These are phyloP conservation scores for Podospora comata DNA, from an alignment of 495 filamentous ascomycete genomes.

Conservation along the genomic window DNA sequence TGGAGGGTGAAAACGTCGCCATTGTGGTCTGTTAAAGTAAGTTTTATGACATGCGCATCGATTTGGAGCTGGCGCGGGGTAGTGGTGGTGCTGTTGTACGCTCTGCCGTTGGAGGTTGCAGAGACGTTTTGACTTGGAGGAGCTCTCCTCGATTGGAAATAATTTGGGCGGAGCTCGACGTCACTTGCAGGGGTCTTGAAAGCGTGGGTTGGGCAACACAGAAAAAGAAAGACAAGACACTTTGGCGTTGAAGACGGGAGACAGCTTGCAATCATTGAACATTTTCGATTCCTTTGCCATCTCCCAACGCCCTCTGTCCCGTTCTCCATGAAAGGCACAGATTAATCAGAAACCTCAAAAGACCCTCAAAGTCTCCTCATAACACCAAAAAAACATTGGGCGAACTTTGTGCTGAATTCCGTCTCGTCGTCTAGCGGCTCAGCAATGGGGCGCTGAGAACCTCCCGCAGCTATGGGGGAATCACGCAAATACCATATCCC, in stretches of 20 bases:
- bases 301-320: not conserved
- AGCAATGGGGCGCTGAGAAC: slow-evolving; percentile 20
- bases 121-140: not conserved
- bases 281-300: not conserved
- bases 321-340: not conserved
- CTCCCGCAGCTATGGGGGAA: slow-evolving; percentile 10
- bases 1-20: not conserved
- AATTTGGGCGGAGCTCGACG: slow-evolving; percentile 21
- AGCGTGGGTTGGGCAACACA: not conserved
- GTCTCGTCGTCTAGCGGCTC: slow-evolving; percentile 16
- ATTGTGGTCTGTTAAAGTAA: not conserved
- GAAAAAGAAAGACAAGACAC: not conserved
- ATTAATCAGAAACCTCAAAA: not conserved
- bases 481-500: slow-evolving; percentile 11
- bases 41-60: not conserved
- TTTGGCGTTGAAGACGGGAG: not conserved
- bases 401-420: slow-evolving; percentile 21
- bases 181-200: slow-evolving; percentile 22
- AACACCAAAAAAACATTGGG: not conserved
- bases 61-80: not conserved
- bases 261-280: not conserved
- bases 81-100: not conserved
- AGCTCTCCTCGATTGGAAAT: slow-evolving; percentile 14
- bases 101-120: not conserved
- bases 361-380: not conserved